Evolutionary conservation across 345 rosid species (phyloP), one percentile per base, ranked within the genome.

Genomic region (Aquilaria yunnanensis): DNA sequence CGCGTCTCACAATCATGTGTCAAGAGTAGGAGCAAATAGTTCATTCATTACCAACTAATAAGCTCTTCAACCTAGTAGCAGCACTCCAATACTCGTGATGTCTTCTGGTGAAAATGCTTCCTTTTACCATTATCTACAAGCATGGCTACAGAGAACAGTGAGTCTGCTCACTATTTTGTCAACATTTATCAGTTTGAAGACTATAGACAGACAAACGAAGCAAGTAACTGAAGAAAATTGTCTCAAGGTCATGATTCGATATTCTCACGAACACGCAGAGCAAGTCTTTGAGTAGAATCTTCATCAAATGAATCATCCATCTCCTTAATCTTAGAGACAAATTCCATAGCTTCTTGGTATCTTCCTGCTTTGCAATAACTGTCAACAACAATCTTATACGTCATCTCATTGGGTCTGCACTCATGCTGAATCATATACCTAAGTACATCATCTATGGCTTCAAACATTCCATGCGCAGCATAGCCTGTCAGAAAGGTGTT

Each of bases 331-430:
- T 75, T 82, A 3, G 83, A 79, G 12, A 92, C 70, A 75, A 87
- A 84, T 50, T 85, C 93, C 88, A 84, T 82, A 43, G 96, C 98
- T 74, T 92, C 96, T 58, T 69, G 71, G 59, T 81, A 85, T 63
- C 64, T 80, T 57, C 85, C 75, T 57, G 77, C 74, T 81, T 79
- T 87, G 72, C 96, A 92, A 74, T 78, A 92, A 63, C 88, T 89
- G 76, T 89, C 96, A 37, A 89, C 96, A 6, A 77, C 89, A 51
- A 89, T 82, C 80, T 84, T 92, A 82, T 85, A 92, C 45, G 96
- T 85, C n/a, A 89, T 72, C 51, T 89, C 92, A 70, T 89, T 82
- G 47, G 98, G 96, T 63, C 67, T 77, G 68, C 92, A 89, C 8
- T 73, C 50, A 48, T 87, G 84, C 79, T 87, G 73, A 62, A 75